A percentile compares a stretch with the other conserved stretches of the same genome.
Conservation (phyloP, 2,329 filamentous ascomycete genomes). For the Alternaria rosae region DNA sequence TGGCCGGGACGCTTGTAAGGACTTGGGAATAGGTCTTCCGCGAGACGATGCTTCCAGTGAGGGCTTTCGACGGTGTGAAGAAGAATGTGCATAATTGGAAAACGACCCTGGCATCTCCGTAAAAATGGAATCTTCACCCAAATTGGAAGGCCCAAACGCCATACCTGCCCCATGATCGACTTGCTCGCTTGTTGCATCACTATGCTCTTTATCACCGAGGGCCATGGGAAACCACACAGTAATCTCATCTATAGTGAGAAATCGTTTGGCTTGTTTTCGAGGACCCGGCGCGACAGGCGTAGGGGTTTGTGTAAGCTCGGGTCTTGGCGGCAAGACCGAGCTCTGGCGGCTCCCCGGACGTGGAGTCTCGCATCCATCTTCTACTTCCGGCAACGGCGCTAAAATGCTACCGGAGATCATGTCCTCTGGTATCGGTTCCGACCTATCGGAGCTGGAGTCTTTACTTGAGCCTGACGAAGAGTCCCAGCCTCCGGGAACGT, state of each 20-base stretch:
- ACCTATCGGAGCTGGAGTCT: constrained; percentile 35
- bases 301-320: constrained; percentile 8
- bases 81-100: constrained; percentile 56
- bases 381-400: constrained; percentile 33
- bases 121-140: constrained; percentile 49
- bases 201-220: constrained; percentile 22
- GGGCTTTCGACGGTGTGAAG: constrained; percentile 38
- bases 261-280: constrained; percentile 39
- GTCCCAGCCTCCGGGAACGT: constrained; percentile 55
- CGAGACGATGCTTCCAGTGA: constrained; percentile 33
- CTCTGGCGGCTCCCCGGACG: constrained; percentile 45
- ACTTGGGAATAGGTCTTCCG: constrained; percentile 21
- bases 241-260: constrained; percentile 49
- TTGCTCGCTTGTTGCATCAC: constrained; percentile 11
- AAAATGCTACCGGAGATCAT: constrained; percentile 45
- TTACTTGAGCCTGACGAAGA: constrained; percentile 45
- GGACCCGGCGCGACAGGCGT: not conserved
- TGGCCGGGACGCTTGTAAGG: constrained; percentile 6
- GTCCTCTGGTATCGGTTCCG: constrained; percentile 35
- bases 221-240: constrained; percentile 49
- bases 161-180: constrained; percentile 22
- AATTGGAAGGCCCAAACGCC: constrained; percentile 37
- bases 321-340: constrained; percentile 22
- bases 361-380: constrained; percentile 51
- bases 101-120: constrained; percentile 57